Base-by-base conservation (phyloP, 495 filamentous ascomycete genomes). In the Aspergillus sclerotioniger region DNA sequence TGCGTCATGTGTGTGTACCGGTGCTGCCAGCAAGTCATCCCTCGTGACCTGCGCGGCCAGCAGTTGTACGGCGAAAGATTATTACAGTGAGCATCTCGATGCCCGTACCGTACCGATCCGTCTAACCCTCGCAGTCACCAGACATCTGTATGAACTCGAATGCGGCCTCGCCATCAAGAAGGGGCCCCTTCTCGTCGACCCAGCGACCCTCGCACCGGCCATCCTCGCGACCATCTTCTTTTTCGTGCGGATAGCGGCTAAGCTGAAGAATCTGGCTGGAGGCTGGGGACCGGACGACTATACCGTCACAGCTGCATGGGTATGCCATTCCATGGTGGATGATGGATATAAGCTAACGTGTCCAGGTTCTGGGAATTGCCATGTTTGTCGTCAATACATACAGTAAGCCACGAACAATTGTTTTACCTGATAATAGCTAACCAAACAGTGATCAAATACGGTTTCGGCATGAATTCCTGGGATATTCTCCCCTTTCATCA, bases 261-360 rank as follows among this genome's bases (percentile, higher is more conserved):
- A 73, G 58, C 32, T 51, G 17, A 56, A 53, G 20, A 58, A 62
- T 20, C 65, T 73, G 20, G 68, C 60, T 3, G 68, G 70, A 6
- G 68, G 67, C n/a, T 73, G 68, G 70, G 70, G 70, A 17, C 56
- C 54, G 43, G 70, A 73, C 48, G 68, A 73, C 48, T 64, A 56
- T 45, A 70, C 68, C 0, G 64, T 73, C 8, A 68, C 67, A 8
- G 29, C 65, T 8, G 60, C 70, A 45, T 69, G 57, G 51, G 70
- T 71, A 44, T 3, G 45, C 17, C 8, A 17, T 15, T 20, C 45
- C 6, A 6, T 48, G 6, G 2, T 20, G 20, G 12, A 6, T 3
- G 15, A 16, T 8, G 10, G n/a, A 3, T 5, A 10, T 10, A n/a
- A 52, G 28, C 57, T 67, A 43, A 65, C n/a, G 3, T 37, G 9